phyloP scores from a whole-genome alignment of 2,329 filamentous ascomycete species.

The Claviceps sp. region DNA sequence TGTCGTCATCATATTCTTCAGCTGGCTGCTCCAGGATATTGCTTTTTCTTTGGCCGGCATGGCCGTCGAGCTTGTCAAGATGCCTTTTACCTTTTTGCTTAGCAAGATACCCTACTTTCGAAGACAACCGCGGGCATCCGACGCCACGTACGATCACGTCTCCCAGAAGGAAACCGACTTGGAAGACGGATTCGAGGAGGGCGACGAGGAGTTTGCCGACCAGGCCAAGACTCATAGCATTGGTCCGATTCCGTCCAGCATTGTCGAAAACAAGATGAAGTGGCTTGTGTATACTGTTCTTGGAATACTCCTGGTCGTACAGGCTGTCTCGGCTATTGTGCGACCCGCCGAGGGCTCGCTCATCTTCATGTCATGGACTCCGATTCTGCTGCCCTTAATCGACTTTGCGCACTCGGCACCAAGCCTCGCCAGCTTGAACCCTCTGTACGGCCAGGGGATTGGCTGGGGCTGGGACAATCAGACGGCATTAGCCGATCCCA shows the following conservation, averaged over 20 bases:
- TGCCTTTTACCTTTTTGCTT: constrained; percentile 7
- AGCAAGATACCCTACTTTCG: constrained; percentile 7
- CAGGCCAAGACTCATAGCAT: neutral
- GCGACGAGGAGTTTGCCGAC: constrained; percentile 4
- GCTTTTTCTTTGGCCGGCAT: constrained; percentile 10
- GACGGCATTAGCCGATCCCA: constrained; percentile 14
- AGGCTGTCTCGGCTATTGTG: constrained; percentile 12
- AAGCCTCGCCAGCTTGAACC: constrained; percentile 13
- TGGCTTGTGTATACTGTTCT: constrained; percentile 12
- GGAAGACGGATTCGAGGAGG: constrained; percentile 6
- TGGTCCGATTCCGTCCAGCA: neutral
- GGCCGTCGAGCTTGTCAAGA: constrained; percentile 10
- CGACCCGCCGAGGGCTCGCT: constrained; percentile 20
- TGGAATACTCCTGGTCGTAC: constrained; percentile 13
- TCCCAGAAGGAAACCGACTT: constrained; percentile 8
- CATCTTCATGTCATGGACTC: constrained; percentile 23
- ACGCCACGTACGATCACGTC: constrained; percentile 6
- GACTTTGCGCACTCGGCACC: constrained; percentile 20
- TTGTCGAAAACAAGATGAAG: neutral
- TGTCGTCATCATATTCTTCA: constrained; percentile 6
- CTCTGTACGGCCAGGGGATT: constrained; percentile 14
- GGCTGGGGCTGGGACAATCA: constrained; percentile 14
- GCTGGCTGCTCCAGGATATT: constrained; percentile 12
- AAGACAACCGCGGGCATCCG: neutral
- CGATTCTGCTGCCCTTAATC: constrained; percentile 19